Percentiles rank a stretch among this genome's conserved stretches.
phyloP scores from a whole-genome alignment of 1,284 basidiomycete species.

The Takashimella koratensis region DNA sequence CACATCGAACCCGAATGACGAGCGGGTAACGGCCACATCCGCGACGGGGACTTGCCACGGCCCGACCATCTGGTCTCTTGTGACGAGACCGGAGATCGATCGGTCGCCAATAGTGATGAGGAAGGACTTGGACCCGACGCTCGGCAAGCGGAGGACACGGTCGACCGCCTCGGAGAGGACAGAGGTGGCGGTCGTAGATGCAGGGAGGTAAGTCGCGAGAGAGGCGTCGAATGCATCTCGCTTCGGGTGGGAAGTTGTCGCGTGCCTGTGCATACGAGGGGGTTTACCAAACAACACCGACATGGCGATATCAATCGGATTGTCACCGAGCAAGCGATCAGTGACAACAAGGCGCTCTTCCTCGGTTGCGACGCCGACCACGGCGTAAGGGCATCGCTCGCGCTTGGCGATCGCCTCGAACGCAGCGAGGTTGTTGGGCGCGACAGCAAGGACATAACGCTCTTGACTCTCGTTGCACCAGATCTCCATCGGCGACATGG shows the following conservation, averaged over 20 bases:
- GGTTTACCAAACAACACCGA: constrained; percentile 94
- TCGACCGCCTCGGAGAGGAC: constrained; percentile 63
- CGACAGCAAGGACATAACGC: constrained; percentile 89
- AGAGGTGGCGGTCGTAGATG: constrained; percentile 39
- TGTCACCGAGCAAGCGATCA: constrained; percentile 72
- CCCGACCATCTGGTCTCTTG: constrained; percentile 97
- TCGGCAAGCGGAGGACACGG: constrained; percentile 83
- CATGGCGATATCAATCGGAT: constrained; percentile 89
- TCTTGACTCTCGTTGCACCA: constrained; percentile 99
- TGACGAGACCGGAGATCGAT: constrained; percentile 87
- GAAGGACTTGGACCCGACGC: constrained; percentile 94
- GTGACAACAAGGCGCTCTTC: constrained; percentile 83
- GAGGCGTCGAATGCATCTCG: constrained; percentile 68
- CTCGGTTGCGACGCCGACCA: constrained; percentile 81
- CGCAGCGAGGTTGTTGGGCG: constrained; percentile 53
- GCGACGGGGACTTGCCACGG: constrained; percentile 98
- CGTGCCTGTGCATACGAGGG: constrained; percentile 81
- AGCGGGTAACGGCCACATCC: constrained; percentile 92
- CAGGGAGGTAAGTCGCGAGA: constrained; percentile 61
- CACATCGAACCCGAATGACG: constrained; percentile 88
- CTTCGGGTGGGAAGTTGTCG: constrained; percentile 56
- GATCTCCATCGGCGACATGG: constrained; percentile 99
- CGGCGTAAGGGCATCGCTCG: constrained; percentile 82
- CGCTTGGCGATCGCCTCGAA: constrained; percentile 79
- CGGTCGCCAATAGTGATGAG: constrained; percentile 98